Base-by-base conservation (phyloP, 2,329 filamentous ascomycete genomes). In the Botrytis elliptica region DNA sequence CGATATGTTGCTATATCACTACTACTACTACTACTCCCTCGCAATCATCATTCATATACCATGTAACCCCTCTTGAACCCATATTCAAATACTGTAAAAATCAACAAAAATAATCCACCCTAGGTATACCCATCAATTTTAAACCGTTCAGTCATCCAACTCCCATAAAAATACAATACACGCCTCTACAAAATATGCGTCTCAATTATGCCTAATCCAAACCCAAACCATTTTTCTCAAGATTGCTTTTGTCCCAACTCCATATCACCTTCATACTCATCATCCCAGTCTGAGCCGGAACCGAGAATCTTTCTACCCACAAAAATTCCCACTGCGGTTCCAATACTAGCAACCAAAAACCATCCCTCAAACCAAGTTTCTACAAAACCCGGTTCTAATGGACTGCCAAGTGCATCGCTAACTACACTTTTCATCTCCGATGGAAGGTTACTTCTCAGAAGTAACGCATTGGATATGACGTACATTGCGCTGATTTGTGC, bases 291-390 rank as follows among this genome's bases (percentile, higher is more conserved):
- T 75, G 84, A 84, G 40, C 85, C 85, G 5, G 83, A 78, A 77
- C 84, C 78, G 81, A 83, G 75, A 79, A 93, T 84, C 80, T 89
- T 90, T 75, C 89, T 86, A 0, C 92, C 92, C 6, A 94, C 81
- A 86, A 91, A 93, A 36, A 97, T 90, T 0, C 92, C 93, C n/a
- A 88, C 79, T 1, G 87, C 90, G 1, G 93, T 96, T 20, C 87
- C 79, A 0, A 85, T 84, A 75, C 90, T 92, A 8, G 91, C 91
- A 4, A 90, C 81, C 73, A 97, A 82, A 81, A 97, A 97, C 91
- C 93, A 95, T 12, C 89, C 90, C 81, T 97, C 94, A 78, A 97
- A 97, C 94, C 94, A 97, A 44, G 88, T 86, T 79, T 97, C 90
- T 8, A 93, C 91, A 78, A 93, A 93, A 0, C 85, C 85, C 4